Base-by-base conservation (phyloP, 225 moss, liverwort and hornwort genomes). In the Pleurozium schreberi region DNA sequence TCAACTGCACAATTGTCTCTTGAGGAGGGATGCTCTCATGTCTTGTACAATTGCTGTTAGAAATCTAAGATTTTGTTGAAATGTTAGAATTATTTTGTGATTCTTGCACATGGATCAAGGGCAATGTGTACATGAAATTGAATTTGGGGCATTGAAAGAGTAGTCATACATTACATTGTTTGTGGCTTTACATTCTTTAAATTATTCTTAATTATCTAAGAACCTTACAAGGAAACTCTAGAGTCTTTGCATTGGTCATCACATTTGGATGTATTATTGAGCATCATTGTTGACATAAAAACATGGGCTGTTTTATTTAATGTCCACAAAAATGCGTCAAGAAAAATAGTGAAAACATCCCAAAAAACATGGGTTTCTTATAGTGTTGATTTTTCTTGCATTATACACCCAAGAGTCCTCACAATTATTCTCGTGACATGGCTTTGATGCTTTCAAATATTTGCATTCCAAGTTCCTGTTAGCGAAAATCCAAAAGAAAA, bases 51-150 rank as follows among this genome's bases (percentile, higher is more conserved):
- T 10, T 30, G 4, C 10, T 45, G 10, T 27, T 17, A 45, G 10
- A 45, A 71, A 71, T 43, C 71, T 43, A 71, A 43, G 9, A 26
- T 27, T 43, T 71, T 43, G 10, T 43, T 27, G 16, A 42, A 71
- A 27, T 14, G 28, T 43, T 71, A 27, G 4, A 71, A 73, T 45
- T 9, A 2, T 45, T 27, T 43, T 28, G 45, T 45, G 15, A 73
- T 45, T 28, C 28, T 3, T 15, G 28, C 4, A 45, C 0, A 0
- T 28, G 1, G 30, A 73, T 45, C 1, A 47, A 17, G 3, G 47
- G 2, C 6, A 2, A 73, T 2, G 18, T 4, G 3, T 30, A 17
- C 18, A 28, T 45, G 17, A 73, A 30, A 73, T 1, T 45, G 3
- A 73, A 73, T 30, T 47, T 73, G 18, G 30, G 6, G 27, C 10